Percentiles rank a stretch among this genome's conserved stretches.
Conservation (phyloP, 352 stramenopile species). For the Pythium volutum region DNA sequence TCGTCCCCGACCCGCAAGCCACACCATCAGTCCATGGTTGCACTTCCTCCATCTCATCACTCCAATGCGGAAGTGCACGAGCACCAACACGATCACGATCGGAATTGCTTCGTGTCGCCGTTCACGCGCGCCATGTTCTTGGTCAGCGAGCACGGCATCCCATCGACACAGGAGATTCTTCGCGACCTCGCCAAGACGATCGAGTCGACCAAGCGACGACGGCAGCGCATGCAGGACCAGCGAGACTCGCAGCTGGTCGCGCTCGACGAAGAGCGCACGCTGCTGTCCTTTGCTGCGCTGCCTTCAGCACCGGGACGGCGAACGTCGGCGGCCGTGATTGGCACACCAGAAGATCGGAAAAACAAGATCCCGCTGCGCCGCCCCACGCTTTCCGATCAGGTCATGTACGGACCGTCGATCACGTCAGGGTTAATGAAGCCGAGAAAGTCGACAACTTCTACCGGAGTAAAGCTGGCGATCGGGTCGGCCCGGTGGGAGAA, state of each 20-base stretch:
- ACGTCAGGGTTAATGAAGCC: slow-evolving; percentile 34
- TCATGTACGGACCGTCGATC: slow-evolving; percentile 66
- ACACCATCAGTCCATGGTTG: slow-evolving; percentile 12
- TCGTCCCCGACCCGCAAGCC: slow-evolving; percentile 7
- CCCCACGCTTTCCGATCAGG: slow-evolving; percentile 46
- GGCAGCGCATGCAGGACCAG: slow-evolving; percentile 14
- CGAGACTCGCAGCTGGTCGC: neutral
- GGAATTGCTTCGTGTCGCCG: slow-evolving; percentile 16
- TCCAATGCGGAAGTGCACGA: neutral
- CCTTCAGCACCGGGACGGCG: neutral
- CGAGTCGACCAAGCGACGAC: slow-evolving; percentile 20
- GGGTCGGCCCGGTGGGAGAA: slow-evolving; percentile 12
- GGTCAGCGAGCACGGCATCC: slow-evolving; percentile 11
- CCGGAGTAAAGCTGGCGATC: neutral
- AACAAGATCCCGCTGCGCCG: slow-evolving; percentile 63
- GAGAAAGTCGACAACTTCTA: slow-evolving; percentile 26
- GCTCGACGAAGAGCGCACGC: neutral
- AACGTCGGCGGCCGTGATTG: neutral
- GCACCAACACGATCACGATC: neutral
- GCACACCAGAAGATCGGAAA: slow-evolving; percentile 35
- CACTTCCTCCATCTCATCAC: neutral
- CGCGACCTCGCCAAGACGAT: slow-evolving; percentile 17
- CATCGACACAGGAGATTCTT: slow-evolving; percentile 24
- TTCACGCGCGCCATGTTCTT: slow-evolving; percentile 25
- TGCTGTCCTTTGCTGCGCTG: neutral